A percentile compares a stretch with the other conserved stretches of the same genome.
phyloP scores from a whole-genome alignment of 2,329 filamentous ascomycete species.

The Ophiostoma montium region DNA sequence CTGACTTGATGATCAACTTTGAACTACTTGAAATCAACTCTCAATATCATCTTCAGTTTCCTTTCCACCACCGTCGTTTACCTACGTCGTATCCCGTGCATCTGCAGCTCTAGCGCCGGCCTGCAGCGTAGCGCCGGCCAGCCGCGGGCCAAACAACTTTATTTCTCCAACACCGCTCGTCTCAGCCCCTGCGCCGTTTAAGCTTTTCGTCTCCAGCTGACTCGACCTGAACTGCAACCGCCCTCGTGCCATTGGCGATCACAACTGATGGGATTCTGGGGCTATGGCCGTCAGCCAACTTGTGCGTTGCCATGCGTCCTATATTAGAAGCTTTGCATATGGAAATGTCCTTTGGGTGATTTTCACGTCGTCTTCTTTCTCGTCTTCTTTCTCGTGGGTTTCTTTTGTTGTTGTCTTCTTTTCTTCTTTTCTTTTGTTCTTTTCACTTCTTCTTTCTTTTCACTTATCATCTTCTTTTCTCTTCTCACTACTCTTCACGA shows the following conservation, averaged over 20 bases:
- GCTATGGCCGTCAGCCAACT: too few relatives aligned
- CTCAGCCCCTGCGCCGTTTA: slow-evolving; percentile 1
- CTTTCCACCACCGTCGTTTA: too few relatives aligned
- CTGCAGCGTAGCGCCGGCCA: not conserved
- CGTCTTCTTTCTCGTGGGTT: not conserved
- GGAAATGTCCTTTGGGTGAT: not conserved
- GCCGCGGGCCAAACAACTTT: not conserved
- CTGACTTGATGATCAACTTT: too few relatives aligned
- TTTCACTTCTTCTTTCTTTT: not conserved
- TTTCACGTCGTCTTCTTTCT: not conserved
- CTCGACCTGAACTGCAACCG: too few relatives aligned
- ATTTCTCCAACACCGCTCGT: slow-evolving; percentile 1
- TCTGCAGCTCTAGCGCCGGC: not conserved
- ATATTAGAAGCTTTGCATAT: too few relatives aligned
- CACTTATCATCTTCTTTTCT: not conserved
- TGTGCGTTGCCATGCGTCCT: too few relatives aligned
- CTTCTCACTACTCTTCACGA: not conserved
- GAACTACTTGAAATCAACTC: too few relatives aligned
- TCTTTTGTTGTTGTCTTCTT: not conserved
- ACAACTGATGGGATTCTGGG: too few relatives aligned
- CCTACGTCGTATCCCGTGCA: not conserved
- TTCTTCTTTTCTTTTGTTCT: not conserved
- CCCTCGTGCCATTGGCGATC: too few relatives aligned
- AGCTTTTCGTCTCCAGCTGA: too few relatives aligned
- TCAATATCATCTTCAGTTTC: too few relatives aligned